phyloP scores from a whole-genome alignment of 2,329 filamentous ascomycete species.

The Colletotrichum sp. region DNA sequence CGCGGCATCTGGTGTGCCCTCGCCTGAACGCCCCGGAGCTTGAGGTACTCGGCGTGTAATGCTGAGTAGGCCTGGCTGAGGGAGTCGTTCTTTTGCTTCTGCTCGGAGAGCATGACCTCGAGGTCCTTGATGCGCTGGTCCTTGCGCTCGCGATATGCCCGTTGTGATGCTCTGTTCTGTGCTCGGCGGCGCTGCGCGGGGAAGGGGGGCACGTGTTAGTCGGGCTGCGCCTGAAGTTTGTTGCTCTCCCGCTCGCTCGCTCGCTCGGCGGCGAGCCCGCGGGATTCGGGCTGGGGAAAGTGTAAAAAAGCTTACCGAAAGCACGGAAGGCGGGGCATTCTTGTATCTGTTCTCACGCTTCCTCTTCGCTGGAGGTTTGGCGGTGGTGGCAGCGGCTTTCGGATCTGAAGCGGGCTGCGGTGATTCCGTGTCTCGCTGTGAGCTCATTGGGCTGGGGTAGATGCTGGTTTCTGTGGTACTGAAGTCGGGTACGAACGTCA shows the following conservation, averaged over 20 bases:
- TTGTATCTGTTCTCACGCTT: conserved; percentile 59
- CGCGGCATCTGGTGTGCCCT: conserved; percentile 13
- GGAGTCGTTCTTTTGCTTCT: conserved; percentile 59
- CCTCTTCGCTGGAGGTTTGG: conserved; percentile 48
- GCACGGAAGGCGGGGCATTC: conserved; percentile 54
- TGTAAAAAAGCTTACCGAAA: conserved; percentile 44
- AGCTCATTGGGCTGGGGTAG: conserved; percentile 38
- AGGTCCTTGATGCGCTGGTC: conserved; percentile 69
- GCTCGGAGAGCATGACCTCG: conserved; percentile 58
- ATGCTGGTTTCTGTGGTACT: conserved; percentile 26
- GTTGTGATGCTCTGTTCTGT: conserved; percentile 36
- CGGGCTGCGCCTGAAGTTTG: not conserved
- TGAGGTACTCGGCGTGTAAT: conserved; percentile 51
- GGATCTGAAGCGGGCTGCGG: conserved; percentile 17
- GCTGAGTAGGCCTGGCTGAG: conserved; percentile 58
- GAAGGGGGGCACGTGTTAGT: not conserved
- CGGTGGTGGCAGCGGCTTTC: not conserved
- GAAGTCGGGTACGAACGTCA: conserved; percentile 28
- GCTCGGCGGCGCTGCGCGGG: conserved; percentile 32
- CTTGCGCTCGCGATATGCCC: conserved; percentile 36
- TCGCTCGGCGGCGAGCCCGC: not conserved
- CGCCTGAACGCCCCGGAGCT: conserved; percentile 30
- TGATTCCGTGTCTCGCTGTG: conserved; percentile 21
- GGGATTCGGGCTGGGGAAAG: not conserved
- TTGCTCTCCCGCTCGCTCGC: not conserved